Base-by-base conservation (phyloP, 805 yeast genomes). In the Kuraishia molischiana region DNA sequence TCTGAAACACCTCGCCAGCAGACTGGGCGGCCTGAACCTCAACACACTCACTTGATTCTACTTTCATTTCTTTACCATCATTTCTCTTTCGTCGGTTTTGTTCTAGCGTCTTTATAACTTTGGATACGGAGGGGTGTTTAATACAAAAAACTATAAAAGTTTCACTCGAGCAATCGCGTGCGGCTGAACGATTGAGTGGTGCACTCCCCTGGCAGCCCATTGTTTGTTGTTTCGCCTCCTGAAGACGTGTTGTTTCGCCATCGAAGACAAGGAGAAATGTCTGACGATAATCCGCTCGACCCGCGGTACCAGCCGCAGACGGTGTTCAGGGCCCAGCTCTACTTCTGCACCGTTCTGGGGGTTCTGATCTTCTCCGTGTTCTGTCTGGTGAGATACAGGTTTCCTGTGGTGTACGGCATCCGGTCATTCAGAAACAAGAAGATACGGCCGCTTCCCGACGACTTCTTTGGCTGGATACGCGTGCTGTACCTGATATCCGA, bases 391-490 rank as follows among this genome's bases (percentile, higher is more conserved):
- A 54, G 82, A 36, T 67, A 67, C 44, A 61, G 64, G 42, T 72
- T 78, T 62, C 81, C 81, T 8, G 67, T 73, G 41, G 62, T 75
- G 40, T 75, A 74, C 47, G 75, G 78, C 11, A 68, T 74, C 9
- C 46, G 82, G 39, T 67, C 79, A 10, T 58, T 71, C 34, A 51
- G 79, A 41, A 63, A 65, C 46, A 52, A 56, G 36, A 59, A 61
- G 48, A 56, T 72, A 24, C 63, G 62, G 40, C 58, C 58, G 24
- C 56, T 74, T 15, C 79, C 81, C 3, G 53, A 56, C 35, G 56
- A 68, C 19, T 50, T 71, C 31, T 64, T 74, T 37, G 72, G 77
- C 2, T 76, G 81, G 81, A 60, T 74, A 3, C 64, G 64, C 1
- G 63, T 69, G 3, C 56, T 76, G 13, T 61, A 61, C 45, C 50